phyloP scores from a whole-genome alignment of 2,329 filamentous ascomycete species.

The Fusarium sp. region DNA sequence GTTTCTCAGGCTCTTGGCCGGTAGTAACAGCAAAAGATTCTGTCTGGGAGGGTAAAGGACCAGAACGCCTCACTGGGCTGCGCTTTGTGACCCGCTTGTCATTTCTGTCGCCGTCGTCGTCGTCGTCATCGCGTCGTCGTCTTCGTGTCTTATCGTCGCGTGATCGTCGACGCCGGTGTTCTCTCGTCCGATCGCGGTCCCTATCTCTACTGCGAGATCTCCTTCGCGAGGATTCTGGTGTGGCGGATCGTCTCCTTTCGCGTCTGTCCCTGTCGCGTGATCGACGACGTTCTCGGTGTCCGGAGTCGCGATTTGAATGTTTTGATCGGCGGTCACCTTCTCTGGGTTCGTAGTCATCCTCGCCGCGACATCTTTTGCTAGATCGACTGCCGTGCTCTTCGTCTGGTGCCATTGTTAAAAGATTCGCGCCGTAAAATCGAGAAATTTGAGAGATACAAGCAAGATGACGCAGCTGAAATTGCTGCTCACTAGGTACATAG shows the following conservation, averaged over 20 bases:
- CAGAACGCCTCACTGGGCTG: slow-evolving; percentile 48
- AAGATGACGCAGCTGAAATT: slow-evolving; percentile 26
- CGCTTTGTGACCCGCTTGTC: slow-evolving; percentile 38
- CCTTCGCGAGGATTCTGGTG: slow-evolving; percentile 43
- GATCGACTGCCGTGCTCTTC: slow-evolving; percentile 36
- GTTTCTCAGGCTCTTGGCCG: slow-evolving; percentile 59
- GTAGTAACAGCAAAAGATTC: slow-evolving; percentile 66
- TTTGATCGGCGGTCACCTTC: slow-evolving; percentile 38
- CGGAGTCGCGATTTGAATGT: slow-evolving; percentile 36
- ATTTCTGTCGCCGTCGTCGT: slow-evolving; percentile 27
- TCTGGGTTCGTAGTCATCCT: slow-evolving; percentile 28
- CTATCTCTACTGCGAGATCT: slow-evolving; percentile 44
- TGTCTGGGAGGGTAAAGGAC: slow-evolving; percentile 67
- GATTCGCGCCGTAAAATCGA: neutral
- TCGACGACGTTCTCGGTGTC: slow-evolving; percentile 42
- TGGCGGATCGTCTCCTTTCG: slow-evolving; percentile 47
- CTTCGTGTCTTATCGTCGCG: slow-evolving; percentile 46
- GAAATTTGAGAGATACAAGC: neutral
- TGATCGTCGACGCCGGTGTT: slow-evolving; percentile 45
- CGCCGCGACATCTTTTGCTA: slow-evolving; percentile 32
- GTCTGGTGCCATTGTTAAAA: slow-evolving; percentile 42
- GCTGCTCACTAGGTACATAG: neutral
- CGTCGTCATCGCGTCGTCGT: slow-evolving; percentile 45
- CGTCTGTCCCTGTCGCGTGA: slow-evolving; percentile 44
- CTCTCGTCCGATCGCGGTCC: slow-evolving; percentile 39